Evolutionary conservation across 306 rosid species (phyloP), one percentile per base, ranked within the genome.

Genomic region (Fagus crenata): DNA sequence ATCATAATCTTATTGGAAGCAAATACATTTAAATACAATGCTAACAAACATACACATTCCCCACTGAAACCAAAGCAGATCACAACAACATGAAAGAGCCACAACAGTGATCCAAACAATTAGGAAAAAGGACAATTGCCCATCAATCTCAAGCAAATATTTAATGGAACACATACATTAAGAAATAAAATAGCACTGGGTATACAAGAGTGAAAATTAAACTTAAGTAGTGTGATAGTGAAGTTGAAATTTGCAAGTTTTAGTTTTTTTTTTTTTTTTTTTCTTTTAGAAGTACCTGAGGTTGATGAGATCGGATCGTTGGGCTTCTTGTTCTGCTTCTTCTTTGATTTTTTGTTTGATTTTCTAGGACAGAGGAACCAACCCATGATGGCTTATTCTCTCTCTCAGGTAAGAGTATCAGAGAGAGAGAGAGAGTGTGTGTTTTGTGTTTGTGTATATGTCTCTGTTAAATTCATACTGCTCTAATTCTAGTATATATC

Each of bases 331-430:
- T 49, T 74, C 70, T 79, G 76, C 85, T 83, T 82, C 76, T 83
- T 77, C 73, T 81, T 86, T 1, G 53, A 73, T 53, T 76, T 81
- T 75, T 70, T 79, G 76, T 73, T 81, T 28, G 84, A 77, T 49
- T 78, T 82, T 71, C 88, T 81, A 40, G 86, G 60, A 74, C 90
- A 87, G 33, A 87, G 72, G 49, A 82, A 87, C 85, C 90, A 87
- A 76, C 85, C 83, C 90, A 87, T 87, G 15, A 87, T 87, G 15
- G 75, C 63, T 51, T 67, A 67, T 41, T 32, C 76, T 70, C 80
- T 58, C 67, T 76, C 69, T 75, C 14, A 36, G 60, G 79, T 71
- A 49, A 43, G 58, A 67, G 53, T 75, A n/a, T 33, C 76, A 59
- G 18, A 72, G 76, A 73, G 73, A 75, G 74, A 68, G n/a, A 53